A percentile compares a stretch with the other conserved stretches of the same genome.
phyloP scores from a whole-genome alignment of 2,329 filamentous ascomycete species.

The Trichoderma gracile region DNA sequence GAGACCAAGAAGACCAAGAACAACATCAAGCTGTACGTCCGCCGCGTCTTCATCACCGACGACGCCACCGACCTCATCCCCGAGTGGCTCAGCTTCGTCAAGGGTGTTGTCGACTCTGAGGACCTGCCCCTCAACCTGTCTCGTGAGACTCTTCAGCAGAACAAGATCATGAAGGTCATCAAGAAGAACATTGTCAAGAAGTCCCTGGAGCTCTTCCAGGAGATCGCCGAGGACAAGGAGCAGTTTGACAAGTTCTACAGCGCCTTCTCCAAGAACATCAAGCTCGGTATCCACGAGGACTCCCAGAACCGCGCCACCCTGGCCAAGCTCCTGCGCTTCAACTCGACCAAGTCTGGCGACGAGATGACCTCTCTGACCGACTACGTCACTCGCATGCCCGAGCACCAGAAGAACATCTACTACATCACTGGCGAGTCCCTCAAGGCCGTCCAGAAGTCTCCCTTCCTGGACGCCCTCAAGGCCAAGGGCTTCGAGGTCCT shows the following conservation, averaged over 20 bases:
- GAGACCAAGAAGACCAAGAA: slow-evolving; percentile 99
- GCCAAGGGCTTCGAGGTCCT: slow-evolving; percentile 99
- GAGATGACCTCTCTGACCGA: slow-evolving; percentile 92
- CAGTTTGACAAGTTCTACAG: slow-evolving; percentile 99
- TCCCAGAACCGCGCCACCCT: slow-evolving; percentile 91
- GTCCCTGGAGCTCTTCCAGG: slow-evolving; percentile 97
- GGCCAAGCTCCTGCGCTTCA: slow-evolving; percentile 98
- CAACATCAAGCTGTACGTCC: slow-evolving; percentile 99
- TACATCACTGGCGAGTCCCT: slow-evolving; percentile 99
- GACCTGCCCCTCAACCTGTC: slow-evolving; percentile 99
- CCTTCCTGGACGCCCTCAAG: slow-evolving; percentile 98
- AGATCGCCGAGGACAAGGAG: slow-evolving; percentile 99
- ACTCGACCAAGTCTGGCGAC: slow-evolving; percentile 97
- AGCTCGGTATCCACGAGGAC: slow-evolving; percentile 99
- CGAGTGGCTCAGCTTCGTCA: slow-evolving; percentile 99
- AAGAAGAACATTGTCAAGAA: slow-evolving; percentile 99
- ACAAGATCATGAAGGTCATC: slow-evolving; percentile 99
- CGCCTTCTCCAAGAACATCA: slow-evolving; percentile 99
- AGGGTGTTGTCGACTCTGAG: slow-evolving; percentile 99
- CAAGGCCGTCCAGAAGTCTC: slow-evolving; percentile 97
- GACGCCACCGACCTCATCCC: slow-evolving; percentile 98
- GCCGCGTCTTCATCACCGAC: slow-evolving; percentile 99
- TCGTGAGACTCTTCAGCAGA: slow-evolving; percentile 99
- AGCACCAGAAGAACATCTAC: slow-evolving; percentile 99
- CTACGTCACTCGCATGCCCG: slow-evolving; percentile 98